These are phyloP conservation scores for Alectoria sarmentosa DNA, from an alignment of 495 filamentous ascomycete genomes.

Conservation along the genomic window DNA sequence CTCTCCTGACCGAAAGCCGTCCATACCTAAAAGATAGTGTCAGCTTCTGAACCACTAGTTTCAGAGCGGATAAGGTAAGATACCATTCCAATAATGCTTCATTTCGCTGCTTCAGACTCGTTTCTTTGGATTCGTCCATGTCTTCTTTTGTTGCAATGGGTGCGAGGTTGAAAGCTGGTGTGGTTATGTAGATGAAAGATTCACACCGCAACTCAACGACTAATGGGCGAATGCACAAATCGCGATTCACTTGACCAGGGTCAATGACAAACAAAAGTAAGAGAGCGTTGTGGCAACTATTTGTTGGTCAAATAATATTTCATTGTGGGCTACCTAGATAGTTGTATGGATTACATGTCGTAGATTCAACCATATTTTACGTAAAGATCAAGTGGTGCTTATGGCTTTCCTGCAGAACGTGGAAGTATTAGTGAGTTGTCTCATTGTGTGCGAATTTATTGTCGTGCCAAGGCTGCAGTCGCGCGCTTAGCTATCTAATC, in stretches of 20 bases:
- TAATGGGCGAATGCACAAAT: conserved; percentile 2
- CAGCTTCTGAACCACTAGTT: not conserved
- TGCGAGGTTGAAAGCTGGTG: not conserved
- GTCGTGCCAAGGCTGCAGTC: not conserved
- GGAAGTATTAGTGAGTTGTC: not conserved
- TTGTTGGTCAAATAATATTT: conserved; percentile 4
- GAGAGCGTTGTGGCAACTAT: not conserved
- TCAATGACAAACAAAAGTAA: not conserved
- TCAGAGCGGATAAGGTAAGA: not conserved
- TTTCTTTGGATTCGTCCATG: not conserved
- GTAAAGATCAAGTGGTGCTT: not conserved
- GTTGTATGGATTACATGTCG: not conserved
- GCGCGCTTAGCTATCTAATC: conserved; percentile 6
- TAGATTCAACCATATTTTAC: not conserved
- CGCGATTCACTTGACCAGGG: conserved; percentile 8
- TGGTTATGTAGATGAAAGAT: not conserved
- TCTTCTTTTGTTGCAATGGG: not conserved
- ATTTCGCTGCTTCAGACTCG: not conserved
- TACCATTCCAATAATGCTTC: conserved; percentile 11
- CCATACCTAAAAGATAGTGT: conserved; percentile 19
- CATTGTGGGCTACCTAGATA: conserved; percentile 12
- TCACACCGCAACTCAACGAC: not conserved
- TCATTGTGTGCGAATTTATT: not conserved
- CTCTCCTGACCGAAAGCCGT: conserved; percentile 15
- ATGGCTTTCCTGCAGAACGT: not conserved